phyloP scores from a whole-genome alignment of 768 basidiomycete genomes.

The Chlorophyllum brunneum region DNA sequence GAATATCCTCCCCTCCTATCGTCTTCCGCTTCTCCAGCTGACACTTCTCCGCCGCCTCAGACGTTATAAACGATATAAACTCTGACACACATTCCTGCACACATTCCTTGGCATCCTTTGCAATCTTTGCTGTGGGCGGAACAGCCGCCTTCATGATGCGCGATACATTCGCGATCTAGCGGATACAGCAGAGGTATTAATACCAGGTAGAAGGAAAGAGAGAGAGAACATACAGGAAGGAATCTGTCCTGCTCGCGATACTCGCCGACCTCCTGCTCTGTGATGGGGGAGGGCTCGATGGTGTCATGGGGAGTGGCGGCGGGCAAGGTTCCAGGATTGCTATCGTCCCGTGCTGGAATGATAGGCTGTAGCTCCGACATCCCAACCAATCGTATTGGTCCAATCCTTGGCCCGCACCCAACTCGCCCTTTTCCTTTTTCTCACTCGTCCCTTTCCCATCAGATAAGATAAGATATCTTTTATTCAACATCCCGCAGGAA shows the following conservation, averaged over 20 bases:
- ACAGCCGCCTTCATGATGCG: constrained; percentile 95
- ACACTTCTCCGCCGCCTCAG: constrained; percentile 94
- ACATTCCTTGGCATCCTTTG: constrained; percentile 97
- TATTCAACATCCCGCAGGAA: constrained; percentile 25
- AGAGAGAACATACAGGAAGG: constrained; percentile 64
- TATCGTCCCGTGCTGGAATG: constrained; percentile 36
- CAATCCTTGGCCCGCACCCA: constrained; percentile 4
- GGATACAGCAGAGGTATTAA: background rate
- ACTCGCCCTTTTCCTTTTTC: background rate
- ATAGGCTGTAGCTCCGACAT: constrained; percentile 38
- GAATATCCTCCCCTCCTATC: constrained; percentile 94
- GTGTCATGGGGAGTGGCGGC: constrained; percentile 36
- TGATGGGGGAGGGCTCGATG: constrained; percentile 66
- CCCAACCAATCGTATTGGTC: constrained; percentile 14
- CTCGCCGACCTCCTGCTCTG: constrained; percentile 90
- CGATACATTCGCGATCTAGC: constrained; percentile 94
- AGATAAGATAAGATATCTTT: constrained; percentile 8
- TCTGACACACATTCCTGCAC: constrained; percentile 98
- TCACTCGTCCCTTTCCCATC: background rate
- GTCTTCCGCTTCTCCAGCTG: constrained; percentile 96
- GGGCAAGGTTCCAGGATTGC: constrained; percentile 26
- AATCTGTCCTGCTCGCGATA: constrained; percentile 95
- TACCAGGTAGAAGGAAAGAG: background rate
- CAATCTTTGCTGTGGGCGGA: constrained; percentile 89
- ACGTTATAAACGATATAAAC: constrained; percentile 97